Conservation (phyloP, 73 alveolate species). For the Paramecium sexaurelia region DNA sequence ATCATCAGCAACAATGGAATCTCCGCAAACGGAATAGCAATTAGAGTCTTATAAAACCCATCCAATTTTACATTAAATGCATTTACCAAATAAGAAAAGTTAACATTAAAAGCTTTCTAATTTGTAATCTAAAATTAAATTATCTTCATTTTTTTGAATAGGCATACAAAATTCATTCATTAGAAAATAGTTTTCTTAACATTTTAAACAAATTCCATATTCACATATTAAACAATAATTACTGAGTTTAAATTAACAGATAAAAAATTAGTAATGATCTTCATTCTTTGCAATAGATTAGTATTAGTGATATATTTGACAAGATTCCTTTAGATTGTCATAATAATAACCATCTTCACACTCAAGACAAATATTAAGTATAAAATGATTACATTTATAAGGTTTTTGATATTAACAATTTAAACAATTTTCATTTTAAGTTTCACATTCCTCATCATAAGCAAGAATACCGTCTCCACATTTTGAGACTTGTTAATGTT, state of each 20-base stretch:
- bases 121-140: not conserved
- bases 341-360: constrained; percentile 26
- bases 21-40: too few species aligned
- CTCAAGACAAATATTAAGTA: not conserved
- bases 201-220: not conserved
- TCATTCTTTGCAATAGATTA: not conserved
- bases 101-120: not conserved
- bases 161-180: not conserved
- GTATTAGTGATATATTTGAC: not conserved
- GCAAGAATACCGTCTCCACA: not conserved
- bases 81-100: too few species aligned
- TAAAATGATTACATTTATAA: not conserved
- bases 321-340: not conserved
- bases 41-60: too few species aligned
- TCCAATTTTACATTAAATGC: too few species aligned
- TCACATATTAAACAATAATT: not conserved
- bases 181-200: not conserved
- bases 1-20: too few species aligned
- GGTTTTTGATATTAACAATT: not conserved
- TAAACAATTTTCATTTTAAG: not conserved
- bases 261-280: not conserved
- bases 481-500: not conserved
- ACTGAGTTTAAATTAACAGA: not conserved
- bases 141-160: not conserved
- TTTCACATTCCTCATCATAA: not conserved